Evolutionary conservation across 345 rosid genomes (phyloP).

Genomic region (Hibiscus syriacus): DNA sequence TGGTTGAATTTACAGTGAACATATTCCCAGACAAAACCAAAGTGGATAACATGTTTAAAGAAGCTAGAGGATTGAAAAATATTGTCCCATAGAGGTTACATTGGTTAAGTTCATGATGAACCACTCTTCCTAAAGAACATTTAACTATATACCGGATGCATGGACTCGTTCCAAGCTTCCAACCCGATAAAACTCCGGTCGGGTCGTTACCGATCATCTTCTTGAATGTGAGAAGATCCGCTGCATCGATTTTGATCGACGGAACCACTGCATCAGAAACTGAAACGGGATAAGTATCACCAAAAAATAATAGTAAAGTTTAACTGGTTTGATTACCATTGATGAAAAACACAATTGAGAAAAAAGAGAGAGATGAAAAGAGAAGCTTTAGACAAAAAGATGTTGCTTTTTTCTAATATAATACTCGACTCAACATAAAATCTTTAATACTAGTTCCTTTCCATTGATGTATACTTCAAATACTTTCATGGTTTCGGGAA

Average conservation of each 20-base stretch:
- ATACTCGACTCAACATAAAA: too few relatives aligned
- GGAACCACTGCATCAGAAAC: constrained; percentile 18
- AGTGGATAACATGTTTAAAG: constrained; percentile 60
- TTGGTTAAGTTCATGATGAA: constrained; percentile 58
- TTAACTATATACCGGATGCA: too few relatives aligned
- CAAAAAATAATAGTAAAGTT: constrained; percentile 27
- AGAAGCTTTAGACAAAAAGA: constrained; percentile 36
- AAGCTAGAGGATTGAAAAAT: constrained; percentile 46
- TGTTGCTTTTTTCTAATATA: too few relatives aligned
- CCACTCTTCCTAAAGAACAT: too few relatives aligned
- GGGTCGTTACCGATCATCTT: constrained; percentile 56
- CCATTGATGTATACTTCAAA: too few relatives aligned
- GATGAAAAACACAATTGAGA: constrained; percentile 29
- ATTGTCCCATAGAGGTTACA: constrained; percentile 44
- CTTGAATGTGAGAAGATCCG: constrained; percentile 60
- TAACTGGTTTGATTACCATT: constrained; percentile 39
- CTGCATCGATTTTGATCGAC: constrained; percentile 63
- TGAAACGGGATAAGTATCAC: constrained; percentile 19
- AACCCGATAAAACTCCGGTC: too few relatives aligned
- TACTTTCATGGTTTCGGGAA: too few relatives aligned
- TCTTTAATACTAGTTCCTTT: too few relatives aligned
- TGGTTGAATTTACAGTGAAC: constrained; percentile 58
- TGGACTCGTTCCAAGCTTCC: too few relatives aligned
- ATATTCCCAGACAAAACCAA: too few relatives aligned
- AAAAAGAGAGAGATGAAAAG: constrained; percentile 13